Conservation (phyloP, 345 rosid genomes). For the Gossypium bickii region DNA sequence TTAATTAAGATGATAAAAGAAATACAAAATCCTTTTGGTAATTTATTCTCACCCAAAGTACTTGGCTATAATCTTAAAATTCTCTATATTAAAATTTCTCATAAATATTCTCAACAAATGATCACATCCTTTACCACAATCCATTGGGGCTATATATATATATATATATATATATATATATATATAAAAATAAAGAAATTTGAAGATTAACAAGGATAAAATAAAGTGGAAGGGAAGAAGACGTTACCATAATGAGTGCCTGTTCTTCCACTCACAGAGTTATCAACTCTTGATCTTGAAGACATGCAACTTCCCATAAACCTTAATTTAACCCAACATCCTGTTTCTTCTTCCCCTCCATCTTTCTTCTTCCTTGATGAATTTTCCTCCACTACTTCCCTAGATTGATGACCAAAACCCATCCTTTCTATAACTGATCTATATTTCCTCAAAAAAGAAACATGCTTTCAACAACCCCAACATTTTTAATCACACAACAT, state of each 20-base stretch:
- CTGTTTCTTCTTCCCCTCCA: conserved; percentile 41
- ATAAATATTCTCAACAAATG: background rate
- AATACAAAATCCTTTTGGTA: background rate
- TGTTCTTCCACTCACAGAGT: conserved; percentile 52
- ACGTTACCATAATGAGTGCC: conserved; percentile 39
- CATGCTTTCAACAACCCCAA: background rate
- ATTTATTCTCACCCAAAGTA: background rate
- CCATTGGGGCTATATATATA: background rate
- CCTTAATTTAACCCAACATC: conserved; percentile 63
- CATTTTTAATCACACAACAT: background rate
- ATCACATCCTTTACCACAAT: background rate
- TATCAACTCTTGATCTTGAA: conserved; percentile 81
- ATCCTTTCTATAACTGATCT: conserved; percentile 20
- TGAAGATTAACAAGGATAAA: background rate
- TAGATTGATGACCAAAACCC: conserved; percentile 39
- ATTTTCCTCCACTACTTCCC: conserved; percentile 28
- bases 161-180: background rate
- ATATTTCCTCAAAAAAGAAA: background rate
- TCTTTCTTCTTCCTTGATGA: conserved; percentile 40
- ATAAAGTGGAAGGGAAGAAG: background rate
- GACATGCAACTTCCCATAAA: conserved; percentile 55
- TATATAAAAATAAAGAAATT: background rate
- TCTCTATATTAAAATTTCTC: background rate
- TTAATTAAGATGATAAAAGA: background rate
- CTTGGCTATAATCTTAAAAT: background rate